phyloP scores from a whole-genome alignment of 2,329 filamentous ascomycete species.

The Xylariaceae sp. region DNA sequence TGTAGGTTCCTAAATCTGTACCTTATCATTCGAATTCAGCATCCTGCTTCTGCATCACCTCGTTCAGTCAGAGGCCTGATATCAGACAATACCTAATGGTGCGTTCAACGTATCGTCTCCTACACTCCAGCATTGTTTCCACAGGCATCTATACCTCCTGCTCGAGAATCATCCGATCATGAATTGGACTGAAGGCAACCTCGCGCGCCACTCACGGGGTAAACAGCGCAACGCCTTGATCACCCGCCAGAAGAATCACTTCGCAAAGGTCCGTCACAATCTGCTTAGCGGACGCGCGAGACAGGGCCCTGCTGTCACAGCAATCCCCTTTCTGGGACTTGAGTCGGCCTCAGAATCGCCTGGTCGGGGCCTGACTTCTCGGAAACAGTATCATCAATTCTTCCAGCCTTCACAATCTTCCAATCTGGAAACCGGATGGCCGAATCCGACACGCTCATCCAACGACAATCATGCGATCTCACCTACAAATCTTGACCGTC shows the following conservation, averaged over 20 bases:
- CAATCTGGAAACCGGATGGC: conserved; percentile 15
- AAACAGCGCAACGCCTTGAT: conserved; percentile 33
- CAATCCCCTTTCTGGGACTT: conserved; percentile 28
- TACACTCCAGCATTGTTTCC: conserved; percentile 7
- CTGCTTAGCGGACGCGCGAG: conserved; percentile 27
- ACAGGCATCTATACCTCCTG: conserved; percentile 17
- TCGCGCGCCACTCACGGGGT: conserved; percentile 39
- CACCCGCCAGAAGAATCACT: conserved; percentile 43
- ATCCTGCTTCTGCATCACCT: neutral
- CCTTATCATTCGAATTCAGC: neutral
- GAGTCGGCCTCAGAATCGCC: conserved; percentile 4
- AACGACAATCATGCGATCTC: neutral
- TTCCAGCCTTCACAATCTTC: conserved; percentile 18
- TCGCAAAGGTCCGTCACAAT: conserved; percentile 39
- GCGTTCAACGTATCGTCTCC: neutral
- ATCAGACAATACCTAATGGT: neutral
- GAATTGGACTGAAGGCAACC: conserved; percentile 48
- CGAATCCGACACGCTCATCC: conserved; percentile 1
- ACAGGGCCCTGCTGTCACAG: conserved; percentile 27
- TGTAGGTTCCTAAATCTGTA: neutral
- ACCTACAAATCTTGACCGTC: conserved; percentile 25
- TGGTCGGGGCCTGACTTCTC: conserved; percentile 1
- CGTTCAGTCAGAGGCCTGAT: neutral
- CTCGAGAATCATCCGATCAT: conserved; percentile 32
- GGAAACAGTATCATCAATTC: conserved; percentile 8